These are phyloP conservation scores for Platanthera zijinensis DNA, from an alignment of 106 monocot genomes.

Conservation along the genomic window DNA sequence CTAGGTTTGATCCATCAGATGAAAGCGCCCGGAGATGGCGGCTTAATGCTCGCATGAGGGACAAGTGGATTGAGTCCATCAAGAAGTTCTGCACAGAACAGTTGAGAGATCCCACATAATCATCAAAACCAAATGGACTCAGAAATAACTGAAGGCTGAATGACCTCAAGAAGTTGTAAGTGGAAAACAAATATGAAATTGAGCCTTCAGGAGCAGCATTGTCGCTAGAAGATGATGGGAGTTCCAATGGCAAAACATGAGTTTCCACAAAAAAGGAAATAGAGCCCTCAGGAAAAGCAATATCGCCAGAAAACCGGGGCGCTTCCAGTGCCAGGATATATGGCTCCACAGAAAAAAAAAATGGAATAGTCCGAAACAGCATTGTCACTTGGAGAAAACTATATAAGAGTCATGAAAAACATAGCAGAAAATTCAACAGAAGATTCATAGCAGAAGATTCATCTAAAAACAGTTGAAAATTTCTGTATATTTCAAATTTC, in stretches of 20 bases:
- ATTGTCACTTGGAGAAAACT: constrained; percentile 61
- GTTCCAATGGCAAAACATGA: constrained; percentile 14
- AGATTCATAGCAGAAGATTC: too few species aligned
- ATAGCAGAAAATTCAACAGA: too few species aligned
- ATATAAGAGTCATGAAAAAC: too few species aligned
- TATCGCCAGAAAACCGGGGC: constrained; percentile 62
- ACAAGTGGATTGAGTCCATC: constrained; percentile 60
- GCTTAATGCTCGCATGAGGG: constrained; percentile 56
- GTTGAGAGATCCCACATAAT: constrained; percentile 67
- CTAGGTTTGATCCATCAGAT: constrained; percentile 41
- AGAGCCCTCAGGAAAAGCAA: constrained; percentile 48
- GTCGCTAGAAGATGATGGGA: constrained; percentile 61
- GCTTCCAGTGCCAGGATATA: constrained; percentile 13
- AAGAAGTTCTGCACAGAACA: constrained; percentile 50
- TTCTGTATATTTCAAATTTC: too few species aligned
- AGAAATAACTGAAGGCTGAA: constrained; percentile 66
- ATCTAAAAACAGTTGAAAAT: too few species aligned
- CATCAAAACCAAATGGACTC: constrained; percentile 70
- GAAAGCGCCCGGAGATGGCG: constrained; percentile 63
- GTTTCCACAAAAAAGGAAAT: constrained; percentile 3
- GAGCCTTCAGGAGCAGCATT: constrained; percentile 52
- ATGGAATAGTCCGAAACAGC: constrained; percentile 48
- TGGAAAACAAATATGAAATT: constrained; percentile 55
- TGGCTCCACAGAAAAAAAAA: constrained; percentile 12
- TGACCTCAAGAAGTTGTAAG: constrained; percentile 74